phyloP scores from a whole-genome alignment of 345 rosid species.

The Sonneratia caseolaris region DNA sequence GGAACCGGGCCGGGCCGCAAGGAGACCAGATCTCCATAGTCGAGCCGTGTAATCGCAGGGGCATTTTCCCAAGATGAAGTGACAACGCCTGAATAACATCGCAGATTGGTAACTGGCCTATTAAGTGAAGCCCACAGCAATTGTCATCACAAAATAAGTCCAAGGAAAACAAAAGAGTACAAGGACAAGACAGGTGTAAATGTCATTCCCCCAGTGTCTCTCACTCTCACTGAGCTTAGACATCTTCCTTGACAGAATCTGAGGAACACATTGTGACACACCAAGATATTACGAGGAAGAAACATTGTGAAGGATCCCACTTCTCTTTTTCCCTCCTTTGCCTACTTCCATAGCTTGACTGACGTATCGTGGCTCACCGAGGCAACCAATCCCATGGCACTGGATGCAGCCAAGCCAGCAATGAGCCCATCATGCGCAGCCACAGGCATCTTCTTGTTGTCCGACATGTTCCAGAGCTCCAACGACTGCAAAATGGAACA shows the following conservation, averaged over 20 bases:
- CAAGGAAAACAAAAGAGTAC: background rate
- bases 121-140: no score
- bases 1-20: no score
- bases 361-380: slow-evolving; percentile 90
- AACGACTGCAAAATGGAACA: slow-evolving; percentile 44
- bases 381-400: slow-evolving; percentile 67
- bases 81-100: no score
- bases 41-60: no score
- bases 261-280: background rate
- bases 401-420: slow-evolving; percentile 66
- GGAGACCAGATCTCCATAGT: no score
- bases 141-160: background rate
- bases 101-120: no score
- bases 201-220: background rate
- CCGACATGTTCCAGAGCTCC: slow-evolving; percentile 88
- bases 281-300: background rate
- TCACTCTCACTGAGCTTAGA: slow-evolving; percentile 2
- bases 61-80: no score
- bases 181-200: background rate
- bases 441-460: slow-evolving; percentile 71
- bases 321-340: background rate
- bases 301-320: background rate
- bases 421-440: slow-evolving; percentile 75
- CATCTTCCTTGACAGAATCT: background rate
- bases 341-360: slow-evolving; percentile 82